Conservation (phyloP, 352 stramenopile species). For the Phytophthora macrochlamydospora region DNA sequence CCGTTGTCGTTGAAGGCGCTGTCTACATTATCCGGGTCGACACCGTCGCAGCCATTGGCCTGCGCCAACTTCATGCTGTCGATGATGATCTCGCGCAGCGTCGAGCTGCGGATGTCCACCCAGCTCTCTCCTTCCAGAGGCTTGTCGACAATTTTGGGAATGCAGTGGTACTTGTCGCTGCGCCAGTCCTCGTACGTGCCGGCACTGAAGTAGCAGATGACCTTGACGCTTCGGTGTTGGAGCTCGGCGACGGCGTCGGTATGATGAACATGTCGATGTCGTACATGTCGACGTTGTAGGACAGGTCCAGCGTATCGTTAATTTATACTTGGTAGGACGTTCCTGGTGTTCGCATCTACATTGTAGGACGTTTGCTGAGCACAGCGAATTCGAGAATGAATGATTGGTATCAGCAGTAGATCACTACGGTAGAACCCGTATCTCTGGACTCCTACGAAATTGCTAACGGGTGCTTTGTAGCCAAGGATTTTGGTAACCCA, state of each 20-base stretch:
- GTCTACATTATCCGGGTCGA: conserved; percentile 67
- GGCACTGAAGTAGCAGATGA: conserved; percentile 69
- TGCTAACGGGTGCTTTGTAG: neutral
- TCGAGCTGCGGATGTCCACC: conserved; percentile 41
- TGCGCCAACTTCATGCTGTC: conserved; percentile 48
- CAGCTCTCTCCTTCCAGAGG: conserved; percentile 37
- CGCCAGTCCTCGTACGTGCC: conserved; percentile 61
- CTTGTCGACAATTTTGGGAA: conserved; percentile 35
- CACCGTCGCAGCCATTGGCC: conserved; percentile 57
- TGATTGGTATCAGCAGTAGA: neutral
- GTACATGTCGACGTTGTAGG: conserved; percentile 39
- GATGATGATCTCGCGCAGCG: conserved; percentile 44
- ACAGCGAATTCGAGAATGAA: conserved; percentile 14
- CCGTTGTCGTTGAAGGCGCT: conserved; percentile 44
- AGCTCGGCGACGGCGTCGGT: conserved; percentile 30
- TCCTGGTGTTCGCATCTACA: conserved; percentile 42
- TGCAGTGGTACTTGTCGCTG: conserved; percentile 44
- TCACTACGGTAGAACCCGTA: too few relatives aligned
- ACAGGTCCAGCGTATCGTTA: conserved; percentile 32
- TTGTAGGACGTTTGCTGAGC: conserved; percentile 1
- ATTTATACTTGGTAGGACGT: conserved; percentile 50
- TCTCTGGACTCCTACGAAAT: neutral
- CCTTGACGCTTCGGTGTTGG: conserved; percentile 32
- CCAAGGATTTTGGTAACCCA: too few relatives aligned
- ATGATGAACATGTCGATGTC: conserved; percentile 51